Conservation (phyloP, 2,329 filamentous ascomycete species). For the Ophiosphaerella narmari region DNA sequence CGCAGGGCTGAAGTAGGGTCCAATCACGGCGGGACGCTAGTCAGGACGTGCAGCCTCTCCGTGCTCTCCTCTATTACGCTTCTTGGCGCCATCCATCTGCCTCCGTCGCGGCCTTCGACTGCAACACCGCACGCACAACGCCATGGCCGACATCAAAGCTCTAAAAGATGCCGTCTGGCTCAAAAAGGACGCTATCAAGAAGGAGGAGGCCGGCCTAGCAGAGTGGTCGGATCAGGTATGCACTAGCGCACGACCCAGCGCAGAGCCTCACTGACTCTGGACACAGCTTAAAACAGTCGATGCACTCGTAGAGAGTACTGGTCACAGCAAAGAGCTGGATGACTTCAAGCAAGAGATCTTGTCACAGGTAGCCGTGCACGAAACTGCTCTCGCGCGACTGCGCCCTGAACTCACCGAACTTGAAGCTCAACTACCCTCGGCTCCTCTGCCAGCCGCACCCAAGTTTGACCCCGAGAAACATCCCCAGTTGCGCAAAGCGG, state of each 20-base stretch:
- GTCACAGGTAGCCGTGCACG: slow-evolving; percentile 77
- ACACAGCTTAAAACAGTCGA: slow-evolving; percentile 64
- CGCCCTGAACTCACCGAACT: slow-evolving; percentile 68
- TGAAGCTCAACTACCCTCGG: slow-evolving; percentile 55
- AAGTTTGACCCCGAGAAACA: slow-evolving; percentile 84
- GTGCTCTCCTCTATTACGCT: too few species aligned
- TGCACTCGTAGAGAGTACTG: slow-evolving; percentile 74
- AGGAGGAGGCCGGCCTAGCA: slow-evolving; percentile 23
- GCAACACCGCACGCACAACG: slow-evolving; percentile 2
- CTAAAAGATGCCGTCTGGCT: slow-evolving; percentile 33
- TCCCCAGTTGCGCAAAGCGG: slow-evolving; percentile 66
- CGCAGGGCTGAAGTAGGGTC: slow-evolving; percentile 22
- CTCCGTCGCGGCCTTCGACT: background rate
- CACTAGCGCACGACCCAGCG: background rate
- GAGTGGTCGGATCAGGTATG: slow-evolving; percentile 17
- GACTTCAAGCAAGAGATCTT: slow-evolving; percentile 83
- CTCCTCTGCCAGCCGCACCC: slow-evolving; percentile 31
- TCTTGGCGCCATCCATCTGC: too few species aligned
- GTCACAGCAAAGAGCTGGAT: slow-evolving; percentile 77
- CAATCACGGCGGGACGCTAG: slow-evolving; percentile 16
- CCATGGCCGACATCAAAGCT: slow-evolving; percentile 33
- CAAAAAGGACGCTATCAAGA: slow-evolving; percentile 28
- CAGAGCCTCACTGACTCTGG: slow-evolving; percentile 2
- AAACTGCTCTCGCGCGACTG: slow-evolving; percentile 70
- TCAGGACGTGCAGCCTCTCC: slow-evolving; percentile 6